Percentiles rank a stretch among this genome's conserved stretches.
Evolutionary conservation across 768 basidiomycete genomes (phyloP).

Genomic region (Russula emetica): DNA sequence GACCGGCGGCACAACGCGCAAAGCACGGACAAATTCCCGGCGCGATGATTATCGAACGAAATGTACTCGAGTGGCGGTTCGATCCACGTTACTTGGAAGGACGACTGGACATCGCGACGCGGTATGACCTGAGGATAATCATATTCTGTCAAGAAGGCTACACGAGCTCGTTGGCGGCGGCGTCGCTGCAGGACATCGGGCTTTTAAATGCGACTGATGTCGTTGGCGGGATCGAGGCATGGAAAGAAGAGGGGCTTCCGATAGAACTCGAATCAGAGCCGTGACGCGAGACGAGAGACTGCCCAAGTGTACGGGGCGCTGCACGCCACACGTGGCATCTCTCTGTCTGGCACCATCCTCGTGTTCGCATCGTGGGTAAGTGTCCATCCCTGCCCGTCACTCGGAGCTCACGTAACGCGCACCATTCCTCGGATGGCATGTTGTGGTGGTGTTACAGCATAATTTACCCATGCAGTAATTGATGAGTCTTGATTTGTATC

Average conservation of each 20-base stretch:
- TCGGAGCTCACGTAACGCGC: constrained; percentile 7
- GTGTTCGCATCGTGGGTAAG: constrained; percentile 10
- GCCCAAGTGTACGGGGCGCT: background rate
- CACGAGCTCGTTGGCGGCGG: constrained; percentile 68
- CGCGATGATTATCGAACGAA: constrained; percentile 69
- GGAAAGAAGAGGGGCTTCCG: constrained; percentile 67
- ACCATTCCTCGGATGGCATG: constrained; percentile 1
- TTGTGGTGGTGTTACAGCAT: background rate
- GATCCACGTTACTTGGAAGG: constrained; percentile 57
- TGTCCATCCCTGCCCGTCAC: background rate
- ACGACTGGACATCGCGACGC: constrained; percentile 61
- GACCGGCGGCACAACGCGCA: constrained; percentile 57
- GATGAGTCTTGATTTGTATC: background rate
- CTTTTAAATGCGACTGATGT: constrained; percentile 73
- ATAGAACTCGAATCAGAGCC: constrained; percentile 27
- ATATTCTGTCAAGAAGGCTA: constrained; percentile 73
- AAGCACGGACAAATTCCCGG: constrained; percentile 58
- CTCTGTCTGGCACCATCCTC: background rate
- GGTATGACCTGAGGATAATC: constrained; percentile 71
- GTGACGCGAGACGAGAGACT: background rate
- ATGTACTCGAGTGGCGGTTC: constrained; percentile 75
- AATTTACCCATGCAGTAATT: background rate
- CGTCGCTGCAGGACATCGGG: constrained; percentile 63
- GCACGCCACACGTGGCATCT: background rate
- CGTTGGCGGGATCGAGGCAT: constrained; percentile 67